These are phyloP conservation scores for Didymella glomerata DNA, from an alignment of 2,329 filamentous ascomycete species.

Conservation along the genomic window DNA sequence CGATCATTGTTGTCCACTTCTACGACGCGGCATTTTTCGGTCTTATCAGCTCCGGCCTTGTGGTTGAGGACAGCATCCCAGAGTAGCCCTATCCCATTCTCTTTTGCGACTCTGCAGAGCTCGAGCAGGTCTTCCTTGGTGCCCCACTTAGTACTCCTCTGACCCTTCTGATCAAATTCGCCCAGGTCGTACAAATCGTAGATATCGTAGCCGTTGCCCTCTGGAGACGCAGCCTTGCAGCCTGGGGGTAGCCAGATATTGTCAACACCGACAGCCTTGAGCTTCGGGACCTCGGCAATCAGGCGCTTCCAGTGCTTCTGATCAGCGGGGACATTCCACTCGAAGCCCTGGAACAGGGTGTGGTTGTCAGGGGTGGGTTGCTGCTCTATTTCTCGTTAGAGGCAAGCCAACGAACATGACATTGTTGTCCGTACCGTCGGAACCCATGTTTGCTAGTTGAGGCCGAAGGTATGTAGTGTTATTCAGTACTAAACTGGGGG, in stretches of 20 bases:
- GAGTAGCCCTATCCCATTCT: conserved; percentile 65
- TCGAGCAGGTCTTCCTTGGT: conserved; percentile 66
- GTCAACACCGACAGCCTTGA: conserved; percentile 66
- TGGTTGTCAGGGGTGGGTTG: conserved; percentile 48
- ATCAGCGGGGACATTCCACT: conserved; percentile 74
- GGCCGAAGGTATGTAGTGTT: neutral
- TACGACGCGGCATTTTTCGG: conserved; percentile 68
- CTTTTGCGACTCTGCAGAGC: conserved; percentile 61
- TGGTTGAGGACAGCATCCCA: conserved; percentile 79
- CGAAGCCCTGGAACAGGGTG: conserved; percentile 72
- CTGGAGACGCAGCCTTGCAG: conserved; percentile 70
- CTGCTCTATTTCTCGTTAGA: conserved; percentile 34
- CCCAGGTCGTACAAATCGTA: conserved; percentile 76
- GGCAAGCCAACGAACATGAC: neutral
- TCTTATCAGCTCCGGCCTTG: conserved; percentile 72
- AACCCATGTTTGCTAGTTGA: conserved; percentile 30
- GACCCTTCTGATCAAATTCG: conserved; percentile 76
- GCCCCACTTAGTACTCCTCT: conserved; percentile 73
- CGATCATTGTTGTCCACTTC: conserved; percentile 70
- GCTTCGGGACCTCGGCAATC: conserved; percentile 58
- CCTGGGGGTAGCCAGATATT: conserved; percentile 72
- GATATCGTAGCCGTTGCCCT: conserved; percentile 68
- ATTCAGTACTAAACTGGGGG: neutral
- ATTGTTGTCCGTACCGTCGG: conserved; percentile 32
- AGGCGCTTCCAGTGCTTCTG: conserved; percentile 68